Base-by-base conservation (phyloP, 768 basidiomycete species). In the Tulasnella sp. region DNA sequence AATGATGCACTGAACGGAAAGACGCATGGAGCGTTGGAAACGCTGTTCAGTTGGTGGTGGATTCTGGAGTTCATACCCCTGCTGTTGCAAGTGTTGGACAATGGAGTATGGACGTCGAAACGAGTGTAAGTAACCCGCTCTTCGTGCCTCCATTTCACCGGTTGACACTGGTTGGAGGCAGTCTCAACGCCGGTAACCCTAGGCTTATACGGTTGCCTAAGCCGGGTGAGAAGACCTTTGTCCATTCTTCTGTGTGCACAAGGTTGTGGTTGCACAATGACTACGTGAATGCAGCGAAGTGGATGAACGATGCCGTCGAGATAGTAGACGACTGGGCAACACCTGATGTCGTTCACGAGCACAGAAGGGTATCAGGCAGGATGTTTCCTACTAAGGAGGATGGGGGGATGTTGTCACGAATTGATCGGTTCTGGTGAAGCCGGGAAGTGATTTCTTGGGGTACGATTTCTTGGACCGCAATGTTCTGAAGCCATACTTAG, bases 231-330 rank as follows among this genome's bases (percentile, higher is more conserved):
- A 27, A 19, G 17, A 45, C 54, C 15, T 45, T 45, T 17, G 42
- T 57, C 31, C 54, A 56, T 34, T 56, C 54, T 8, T 56, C 54
- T 2, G 54, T 56, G 8, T 43, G 37, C 19, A 56, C 54, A n/a
- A 39, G 54, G 8, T 23, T 56, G 37, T 29, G 34, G 21, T 42
- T 25, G 17, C 46, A 49, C 32, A 27, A 17, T 14, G 21, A 21
- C 36, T 56, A 56, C 31, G 8, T 2, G 32, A 56, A 42, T 42
- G 36, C 27, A 14, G 54, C 54, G 4, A 2, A 21, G 27, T 56
- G 54, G 54, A 31, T 43, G 34, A 25, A 25, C 6, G 15, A 14
- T n/a, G 25, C 19, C 39, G 37, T 35, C 41, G 21, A 43, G 19
- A 43, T 42, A 7, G 54, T 56, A 19, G 54, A 56, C 23, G 54